Base-by-base conservation (phyloP, 2,329 filamentous ascomycete species). In the Fusarium setosum region DNA sequence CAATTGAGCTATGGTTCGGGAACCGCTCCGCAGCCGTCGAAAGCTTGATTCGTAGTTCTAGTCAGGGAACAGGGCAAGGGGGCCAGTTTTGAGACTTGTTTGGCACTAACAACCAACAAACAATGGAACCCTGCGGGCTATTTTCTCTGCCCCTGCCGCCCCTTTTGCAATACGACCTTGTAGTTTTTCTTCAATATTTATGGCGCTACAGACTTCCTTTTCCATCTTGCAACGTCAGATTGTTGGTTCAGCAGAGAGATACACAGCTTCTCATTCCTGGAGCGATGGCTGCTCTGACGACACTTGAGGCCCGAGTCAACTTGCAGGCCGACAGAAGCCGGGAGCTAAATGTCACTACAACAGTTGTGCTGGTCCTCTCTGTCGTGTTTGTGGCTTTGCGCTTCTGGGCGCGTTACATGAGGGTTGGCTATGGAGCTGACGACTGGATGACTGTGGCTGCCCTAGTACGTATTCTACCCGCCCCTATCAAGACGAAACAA, bases 401-500 rank as follows among this genome's bases (percentile, higher is more conserved):
- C 0, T 58, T 65, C 6, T 65, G 61, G 62, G 56, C 62, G 2
- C 62, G 61, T 3, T 37, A 50, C 7, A 26, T 65, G 6, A 32
- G 56, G 4, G 45, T 56, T 34, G 52, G 61, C 2, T 65, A 40
- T 20, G 61, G 56, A 1, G 31, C 17, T 4, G 62, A 65, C 23
- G 62, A 65, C 42, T 65, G 62, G 62, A 53, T 65, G 38, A 53
- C 52, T 2, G 5, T 61, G 23, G 61, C 32, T 11, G 61, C 62
- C 1, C 34, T 65, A 24, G 62, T 65, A 45, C 12, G 52, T 51
- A n/a, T 37, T 26, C 26, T 21, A 18, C 41, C n/a, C 41, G 11
- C 24, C 20, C 42, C 5, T 4, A 8, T 24, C 20, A 10, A 7
- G 6, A 17, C 11, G 17, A n/a, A n/a, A n/a, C n/a, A n/a, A n/a